Base-by-base conservation (phyloP, 139 green algal genomes). In the Picochlorum sp. region DNA sequence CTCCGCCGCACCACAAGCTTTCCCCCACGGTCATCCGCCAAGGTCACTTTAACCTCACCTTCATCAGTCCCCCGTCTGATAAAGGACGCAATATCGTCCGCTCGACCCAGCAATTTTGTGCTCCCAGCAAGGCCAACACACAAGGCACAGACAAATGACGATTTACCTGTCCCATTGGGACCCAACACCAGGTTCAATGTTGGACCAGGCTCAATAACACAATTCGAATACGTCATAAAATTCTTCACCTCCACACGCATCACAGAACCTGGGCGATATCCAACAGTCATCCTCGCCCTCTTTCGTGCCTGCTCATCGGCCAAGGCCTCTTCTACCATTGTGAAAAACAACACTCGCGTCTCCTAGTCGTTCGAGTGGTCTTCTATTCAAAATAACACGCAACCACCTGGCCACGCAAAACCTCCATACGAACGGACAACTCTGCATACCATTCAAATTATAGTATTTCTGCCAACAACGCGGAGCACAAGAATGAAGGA, bases 141-240 rank as follows among this genome's bases (percentile, higher is more conserved):
- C 3, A 98, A 63, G 2, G 86, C 88, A 59, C 90, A 96, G 10
- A 97, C 90, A 23, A 98, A 73, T 3, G 88, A 92, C 4, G 76
- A 91, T 81, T 98, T 97, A 59, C 93, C 91, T 3, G 88, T 94
- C 23, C 86, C 92, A 57, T 98, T 98, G 11, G 92, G 92, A 0
- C 92, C 92, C 0, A 98, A 60, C 8, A 98, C 79, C 14, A 98
- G 77, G 77, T 98, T 98, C 3, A 98, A 79, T 0, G 77, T 63
- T 0, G 90, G 73, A 0, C 86, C 85, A 14, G 88, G 86, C n/a
- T 66, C 62, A 28, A 95, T 77, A 9, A 85, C 70, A 6, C 68
- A 75, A 15, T 87, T 67, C 26, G 59, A 63, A 70, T 92, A 95
- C 0, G 88, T 95, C 85, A 92, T 92, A 61, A 92, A 92, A 54